Percentiles rank a stretch among this genome's conserved stretches.
Conservation (phyloP, 2,329 filamentous ascomycete genomes). For the Curvularia spicifera region DNA sequence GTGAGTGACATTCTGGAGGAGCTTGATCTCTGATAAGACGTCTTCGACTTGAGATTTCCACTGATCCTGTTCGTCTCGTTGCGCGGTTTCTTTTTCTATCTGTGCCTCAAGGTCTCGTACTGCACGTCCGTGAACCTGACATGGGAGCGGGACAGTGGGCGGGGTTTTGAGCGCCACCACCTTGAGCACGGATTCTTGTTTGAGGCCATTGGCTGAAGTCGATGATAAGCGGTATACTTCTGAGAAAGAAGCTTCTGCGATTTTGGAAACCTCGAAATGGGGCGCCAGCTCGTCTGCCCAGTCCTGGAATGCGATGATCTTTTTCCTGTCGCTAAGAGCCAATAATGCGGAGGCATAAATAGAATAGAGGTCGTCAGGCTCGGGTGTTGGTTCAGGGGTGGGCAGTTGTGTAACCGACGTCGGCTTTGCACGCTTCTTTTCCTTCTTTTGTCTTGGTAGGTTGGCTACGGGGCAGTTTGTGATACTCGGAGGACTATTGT, state of each 20-base stretch:
- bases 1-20: slow-evolving; percentile 64
- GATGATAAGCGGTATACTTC: slow-evolving; percentile 67
- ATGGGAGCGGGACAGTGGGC: slow-evolving; percentile 43
- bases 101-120: slow-evolving; percentile 58
- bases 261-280: slow-evolving; percentile 62
- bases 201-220: slow-evolving; percentile 31
- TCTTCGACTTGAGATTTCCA: slow-evolving; percentile 54
- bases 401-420: slow-evolving; percentile 12
- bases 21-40: slow-evolving; percentile 56
- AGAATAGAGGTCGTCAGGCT: slow-evolving; percentile 35
- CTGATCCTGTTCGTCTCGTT: slow-evolving; percentile 47
- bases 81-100: slow-evolving; percentile 30
- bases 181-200: slow-evolving; percentile 57
- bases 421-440: slow-evolving; percentile 11
- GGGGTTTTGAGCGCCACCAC: slow-evolving; percentile 48
- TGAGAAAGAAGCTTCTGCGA: slow-evolving; percentile 70
- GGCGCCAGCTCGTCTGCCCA: slow-evolving; percentile 52
- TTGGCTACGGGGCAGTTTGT: background rate
- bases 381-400: slow-evolving; percentile 30
- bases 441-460: slow-evolving; percentile 7
- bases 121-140: slow-evolving; percentile 36
- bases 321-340: slow-evolving; percentile 36
- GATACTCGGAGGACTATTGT: slow-evolving; percentile 20
- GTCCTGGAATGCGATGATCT: slow-evolving; percentile 46
- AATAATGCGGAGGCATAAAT: slow-evolving; percentile 38